Base-by-base conservation (phyloP, 768 basidiomycete genomes). In the Psilocybe cyanescens region DNA sequence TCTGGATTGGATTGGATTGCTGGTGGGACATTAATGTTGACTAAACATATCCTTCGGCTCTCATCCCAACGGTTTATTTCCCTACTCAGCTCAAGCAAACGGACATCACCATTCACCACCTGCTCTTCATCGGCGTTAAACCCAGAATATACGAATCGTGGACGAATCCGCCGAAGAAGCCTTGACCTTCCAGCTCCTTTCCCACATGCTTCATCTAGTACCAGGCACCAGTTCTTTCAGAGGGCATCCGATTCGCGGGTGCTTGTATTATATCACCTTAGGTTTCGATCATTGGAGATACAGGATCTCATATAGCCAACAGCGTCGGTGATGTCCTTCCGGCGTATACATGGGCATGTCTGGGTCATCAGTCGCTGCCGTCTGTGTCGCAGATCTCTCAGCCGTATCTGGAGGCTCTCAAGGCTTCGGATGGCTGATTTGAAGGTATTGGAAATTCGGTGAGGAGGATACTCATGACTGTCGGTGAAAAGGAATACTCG, bases 121-220 rank as follows among this genome's bases (percentile, higher is more conserved):
- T 78, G 16, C 6, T 72, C 6, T 65, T 64, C 3, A 56, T 28
- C 1, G 74, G 72, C 3, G 63, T 73, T 2, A 48, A 62, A 1
- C 71, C 70, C 0, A 63, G 44, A 68, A 74, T 31, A 66, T 78
- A 37, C 68, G 73, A 51, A 47, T 78, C 4, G 67, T 62, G 0
- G 75, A 75, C 24, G 77, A 78, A 45, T 78, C 77, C 9, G 77
- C 77, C 2, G 75, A 76, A 4, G 77, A 61, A 1, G 72, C 72
- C 47, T 71, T 78, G 37, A 65, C 67, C 6, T 63, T 75, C 1
- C 70, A 75, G 59, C 58, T 76, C 24, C 45, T 76, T 8, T 73
- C 73, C 12, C 71, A 74, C 53, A 65, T 74, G 2, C 72, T 76
- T 16, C 75, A 75, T 54, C 76, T 76, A 8, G 60, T 69, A 6